phyloP scores from a whole-genome alignment of 2,329 filamentous ascomycete species.

The Tolypocladium sp. region DNA sequence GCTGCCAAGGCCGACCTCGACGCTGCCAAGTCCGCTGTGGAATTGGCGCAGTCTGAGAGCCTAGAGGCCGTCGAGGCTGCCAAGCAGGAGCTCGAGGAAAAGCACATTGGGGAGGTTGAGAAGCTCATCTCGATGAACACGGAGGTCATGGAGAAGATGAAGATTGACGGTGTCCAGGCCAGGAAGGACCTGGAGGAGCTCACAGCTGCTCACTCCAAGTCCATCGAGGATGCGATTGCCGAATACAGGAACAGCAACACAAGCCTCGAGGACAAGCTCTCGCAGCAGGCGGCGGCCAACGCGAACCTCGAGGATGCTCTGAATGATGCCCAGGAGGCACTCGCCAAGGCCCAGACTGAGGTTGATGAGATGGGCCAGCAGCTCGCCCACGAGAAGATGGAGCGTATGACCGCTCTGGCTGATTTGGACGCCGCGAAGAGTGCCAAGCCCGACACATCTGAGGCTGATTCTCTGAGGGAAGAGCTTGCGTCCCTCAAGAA shows the following conservation, averaged over 20 bases:
- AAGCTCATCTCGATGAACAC: conserved; percentile 33
- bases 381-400: conserved; percentile 51
- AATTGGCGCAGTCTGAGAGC: conserved; percentile 33
- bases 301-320: conserved; percentile 26
- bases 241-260: conserved; percentile 25
- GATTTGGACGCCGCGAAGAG: conserved; percentile 50
- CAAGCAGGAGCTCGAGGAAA: conserved; percentile 34
- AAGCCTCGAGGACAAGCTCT: conserved; percentile 24
- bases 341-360: conserved; percentile 38
- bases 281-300: conserved; percentile 25
- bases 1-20: conserved; percentile 18
- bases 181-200: conserved; percentile 35
- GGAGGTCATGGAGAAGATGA: conserved; percentile 30
- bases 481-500: conserved; percentile 41
- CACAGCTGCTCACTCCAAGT: conserved; percentile 24
- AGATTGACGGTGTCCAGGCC: conserved; percentile 25
- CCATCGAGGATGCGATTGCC: conserved; percentile 29
- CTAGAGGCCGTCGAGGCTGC: conserved; percentile 34
- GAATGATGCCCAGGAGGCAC: conserved; percentile 28
- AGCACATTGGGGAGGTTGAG: conserved; percentile 37
- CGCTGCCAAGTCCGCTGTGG: conserved; percentile 32
- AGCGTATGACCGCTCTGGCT: conserved; percentile 48
- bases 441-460: conserved; percentile 46
- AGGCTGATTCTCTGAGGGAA: conserved; percentile 39
- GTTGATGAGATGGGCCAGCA: conserved; percentile 40